Evolutionary conservation across 208 protist species (phyloP), one percentile per base, ranked within the genome.

Genomic region (Angomonas ambiguus): DNA sequence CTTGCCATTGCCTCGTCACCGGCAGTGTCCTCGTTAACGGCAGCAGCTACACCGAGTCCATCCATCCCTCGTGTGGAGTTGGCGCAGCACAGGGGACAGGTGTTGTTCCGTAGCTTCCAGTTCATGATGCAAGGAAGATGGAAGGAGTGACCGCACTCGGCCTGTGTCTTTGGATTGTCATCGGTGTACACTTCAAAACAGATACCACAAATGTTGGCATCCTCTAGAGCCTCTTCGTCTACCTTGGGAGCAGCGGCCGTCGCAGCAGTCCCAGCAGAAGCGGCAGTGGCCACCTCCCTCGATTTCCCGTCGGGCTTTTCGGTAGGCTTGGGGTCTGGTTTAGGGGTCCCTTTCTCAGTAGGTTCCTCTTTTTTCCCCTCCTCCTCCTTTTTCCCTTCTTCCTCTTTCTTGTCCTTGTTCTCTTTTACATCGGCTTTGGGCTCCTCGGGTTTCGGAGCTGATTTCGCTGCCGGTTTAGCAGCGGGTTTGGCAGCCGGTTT

Each of bases 21-120:
- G n/a, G 45, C 61, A 11, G 42, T 38, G 3, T 27, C 51, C n/a
- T 65, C 32, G 27, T 11, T 56, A 1, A 28, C 30, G 18, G 55
- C 27, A 16, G 2, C 13, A 25, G 31, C 45, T 22, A 57, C 53
- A 1, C 68, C 49, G 10, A 67, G 30, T 1, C 79, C 76, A 22
- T 67, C 83, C 0, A 86, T 53, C 2, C 80, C 72, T 56, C 62
- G 67, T 10, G 89, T 69, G 10, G 79, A 85, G 51, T 87, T 76
- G 0, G 79, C 67, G 49, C 74, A 76, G 72, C 85, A 92, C 77
- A 92, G 79, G 24, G 85, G 85, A 61, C 85, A 92, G 55, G 62
- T 64, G 77, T 84, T 89, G 69, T 80, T 87, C 41, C 85, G 85
- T 63, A 89, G 78, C 72, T 92, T 92, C 85, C 85, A 92, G 55